These are phyloP conservation scores for Physcomitrellopsis africana DNA, from an alignment of 225 moss, liverwort and hornwort species.

Conservation along the genomic window DNA sequence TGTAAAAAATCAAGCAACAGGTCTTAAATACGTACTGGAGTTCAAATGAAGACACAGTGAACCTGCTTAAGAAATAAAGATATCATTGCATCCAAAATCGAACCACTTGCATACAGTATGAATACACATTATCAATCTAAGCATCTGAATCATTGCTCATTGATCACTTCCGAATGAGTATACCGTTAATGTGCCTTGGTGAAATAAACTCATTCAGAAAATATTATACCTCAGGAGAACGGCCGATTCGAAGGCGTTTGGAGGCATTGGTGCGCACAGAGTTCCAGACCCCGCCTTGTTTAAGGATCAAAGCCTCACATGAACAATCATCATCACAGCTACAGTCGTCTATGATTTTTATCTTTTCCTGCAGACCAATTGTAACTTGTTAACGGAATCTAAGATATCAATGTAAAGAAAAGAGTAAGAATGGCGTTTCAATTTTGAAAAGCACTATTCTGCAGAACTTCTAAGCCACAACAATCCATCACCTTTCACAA, in stretches of 20 bases:
- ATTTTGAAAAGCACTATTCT: slow-evolving; percentile 16
- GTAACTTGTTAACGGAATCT: slow-evolving; percentile 8
- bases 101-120: neutral
- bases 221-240: slow-evolving; percentile 73
- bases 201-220: slow-evolving; percentile 6
- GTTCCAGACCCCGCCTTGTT: slow-evolving; percentile 78
- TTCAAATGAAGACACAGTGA: slow-evolving; percentile 9
- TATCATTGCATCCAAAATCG: neutral
- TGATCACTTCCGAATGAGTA: neutral
- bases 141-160: slow-evolving; percentile 10
- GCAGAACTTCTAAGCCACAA: slow-evolving; percentile 8
- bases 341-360: slow-evolving; percentile 75
- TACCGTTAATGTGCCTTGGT: neutral
- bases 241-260: slow-evolving; percentile 84
- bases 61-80: neutral
- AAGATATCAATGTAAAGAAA: neutral
- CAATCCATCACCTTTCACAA: slow-evolving; percentile 6
- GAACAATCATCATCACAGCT: slow-evolving; percentile 86
- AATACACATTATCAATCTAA: slow-evolving; percentile 1
- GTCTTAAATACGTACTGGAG: slow-evolving; percentile 4
- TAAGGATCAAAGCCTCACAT: slow-evolving; percentile 66
- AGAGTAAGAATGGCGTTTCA: slow-evolving; percentile 1
- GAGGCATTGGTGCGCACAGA: slow-evolving; percentile 76
- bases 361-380: slow-evolving; percentile 46
- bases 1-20: slow-evolving; percentile 42